Base-by-base conservation (phyloP, 345 rosid genomes). In the Populus pruinosa region DNA sequence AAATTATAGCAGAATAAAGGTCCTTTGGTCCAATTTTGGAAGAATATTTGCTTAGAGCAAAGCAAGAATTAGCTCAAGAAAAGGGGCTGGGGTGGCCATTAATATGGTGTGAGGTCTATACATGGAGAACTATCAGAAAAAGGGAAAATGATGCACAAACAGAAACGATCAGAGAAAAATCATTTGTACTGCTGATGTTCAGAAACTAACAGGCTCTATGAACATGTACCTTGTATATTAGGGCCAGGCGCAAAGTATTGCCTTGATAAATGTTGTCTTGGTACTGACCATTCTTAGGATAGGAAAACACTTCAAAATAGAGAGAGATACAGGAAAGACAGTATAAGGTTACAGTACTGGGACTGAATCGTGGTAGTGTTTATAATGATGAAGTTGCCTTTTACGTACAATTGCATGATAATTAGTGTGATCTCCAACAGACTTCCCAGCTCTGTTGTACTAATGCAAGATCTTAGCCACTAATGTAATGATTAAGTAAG, bases 221-320 rank as follows among this genome's bases (percentile, higher is more conserved):
- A 76, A 64, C 6, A 61, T 39, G 0, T 64, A 79, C 83, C 81
- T 78, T 78, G 21, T 69, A 67, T 2, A 14, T 72, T 21, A 81
- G 13, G 70, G 70, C 27, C 68, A 73, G 39, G 67, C 74, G 70
- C 71, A 78, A 21, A 80, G 70, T 4, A 80, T 50, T 50, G 71
- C 53, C 27, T 78, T 13, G 21, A 80, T 3, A 66, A 83, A 56
- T 13, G 71, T 35, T 35, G 74, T 59, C 55, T 70, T 77, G 71
- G 64, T 6, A 61, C 44, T 64, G 31, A 56, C 68, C 79, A 76
- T 70, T 63, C 31, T 43, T 0, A 43, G 25, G 20, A 23, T 31
- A 73, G 35, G 31, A 25, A 67, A 43, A 35, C 29, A 55, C 20
- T 55, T 71, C 35, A 55, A 56, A 17, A 4, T 5, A 70, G 36